Conservation (phyloP, 1,284 basidiomycete species). For the Ceratobasidium theobromae region DNA sequence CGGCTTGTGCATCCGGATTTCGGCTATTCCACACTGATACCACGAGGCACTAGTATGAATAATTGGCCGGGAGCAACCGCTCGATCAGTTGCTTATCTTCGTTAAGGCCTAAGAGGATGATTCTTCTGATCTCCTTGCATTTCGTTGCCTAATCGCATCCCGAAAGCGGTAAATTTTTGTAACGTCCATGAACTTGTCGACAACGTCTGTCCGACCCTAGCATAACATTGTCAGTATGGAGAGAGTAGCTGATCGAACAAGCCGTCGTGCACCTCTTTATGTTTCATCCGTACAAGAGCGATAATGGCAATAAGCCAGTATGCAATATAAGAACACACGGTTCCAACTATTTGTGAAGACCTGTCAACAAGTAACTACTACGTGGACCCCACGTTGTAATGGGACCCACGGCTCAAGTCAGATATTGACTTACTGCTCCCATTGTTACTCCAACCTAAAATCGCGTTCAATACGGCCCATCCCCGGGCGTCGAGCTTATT, state of each 20-base stretch:
- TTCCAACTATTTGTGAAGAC: slow-evolving; percentile 60
- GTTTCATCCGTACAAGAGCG: slow-evolving; percentile 70
- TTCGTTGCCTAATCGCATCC: neutral
- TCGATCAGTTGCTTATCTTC: too few species aligned
- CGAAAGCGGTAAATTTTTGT: neutral
- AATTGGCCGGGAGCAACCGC: too few species aligned
- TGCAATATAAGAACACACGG: slow-evolving; percentile 71
- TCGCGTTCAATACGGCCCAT: slow-evolving; percentile 73
- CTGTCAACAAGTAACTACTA: slow-evolving; percentile 38
- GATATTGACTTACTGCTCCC: slow-evolving; percentile 51
- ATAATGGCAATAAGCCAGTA: slow-evolving; percentile 76
- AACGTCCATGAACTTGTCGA: neutral
- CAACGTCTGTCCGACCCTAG: slow-evolving; percentile 11
- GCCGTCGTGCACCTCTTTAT: slow-evolving; percentile 49
- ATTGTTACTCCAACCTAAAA: slow-evolving; percentile 76
- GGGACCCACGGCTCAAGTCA: neutral
- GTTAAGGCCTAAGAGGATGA: neutral
- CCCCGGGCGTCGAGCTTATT: slow-evolving; percentile 56
- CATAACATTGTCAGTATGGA: too few species aligned
- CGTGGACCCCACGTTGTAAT: too few species aligned
- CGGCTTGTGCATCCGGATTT: too few species aligned
- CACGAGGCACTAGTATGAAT: too few species aligned
- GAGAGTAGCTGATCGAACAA: neutral
- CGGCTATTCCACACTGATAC: too few species aligned
- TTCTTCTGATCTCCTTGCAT: neutral